Conservation (phyloP, 495 filamentous ascomycete genomes). For the Letharia lupina region DNA sequence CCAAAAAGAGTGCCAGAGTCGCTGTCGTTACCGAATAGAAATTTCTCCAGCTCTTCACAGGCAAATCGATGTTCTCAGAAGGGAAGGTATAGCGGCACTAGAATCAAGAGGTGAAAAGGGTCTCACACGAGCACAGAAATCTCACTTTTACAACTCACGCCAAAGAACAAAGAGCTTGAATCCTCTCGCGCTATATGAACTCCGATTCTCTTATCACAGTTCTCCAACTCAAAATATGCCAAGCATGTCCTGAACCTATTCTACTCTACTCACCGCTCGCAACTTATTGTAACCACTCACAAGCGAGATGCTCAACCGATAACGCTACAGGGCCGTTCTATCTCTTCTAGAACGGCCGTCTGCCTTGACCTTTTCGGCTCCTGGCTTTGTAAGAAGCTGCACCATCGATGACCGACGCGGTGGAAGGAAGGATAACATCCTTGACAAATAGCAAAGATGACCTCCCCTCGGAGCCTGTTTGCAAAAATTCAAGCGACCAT, state of each 20-base stretch:
- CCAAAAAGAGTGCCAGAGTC: neutral
- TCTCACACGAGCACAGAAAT: neutral
- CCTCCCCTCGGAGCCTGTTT: neutral
- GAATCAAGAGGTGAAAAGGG: neutral
- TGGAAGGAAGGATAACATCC: conserved; percentile 12
- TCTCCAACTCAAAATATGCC: too few species aligned
- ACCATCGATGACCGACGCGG: conserved; percentile 15
- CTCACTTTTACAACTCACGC: neutral
- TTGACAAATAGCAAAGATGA: conserved; percentile 5
- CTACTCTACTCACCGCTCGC: neutral
- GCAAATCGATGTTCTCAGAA: neutral
- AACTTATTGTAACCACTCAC: neutral
- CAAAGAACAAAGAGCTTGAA: neutral
- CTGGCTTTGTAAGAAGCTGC: neutral
- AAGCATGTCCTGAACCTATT: conserved; percentile 1
- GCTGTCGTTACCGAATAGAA: neutral
- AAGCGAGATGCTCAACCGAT: conserved; percentile 12
- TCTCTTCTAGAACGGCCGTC: conserved; percentile 15
- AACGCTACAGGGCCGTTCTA: conserved; percentile 18
- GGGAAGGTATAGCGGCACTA: conserved; percentile 1
- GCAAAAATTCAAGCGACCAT: conserved; percentile 1
- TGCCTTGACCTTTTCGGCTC: neutral
- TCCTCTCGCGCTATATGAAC: neutral
- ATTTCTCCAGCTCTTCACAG: neutral
- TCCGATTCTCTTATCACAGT: neutral